Evolutionary conservation across 352 stramenopile species (phyloP).

Genomic region (Globisporangium spinosum): DNA sequence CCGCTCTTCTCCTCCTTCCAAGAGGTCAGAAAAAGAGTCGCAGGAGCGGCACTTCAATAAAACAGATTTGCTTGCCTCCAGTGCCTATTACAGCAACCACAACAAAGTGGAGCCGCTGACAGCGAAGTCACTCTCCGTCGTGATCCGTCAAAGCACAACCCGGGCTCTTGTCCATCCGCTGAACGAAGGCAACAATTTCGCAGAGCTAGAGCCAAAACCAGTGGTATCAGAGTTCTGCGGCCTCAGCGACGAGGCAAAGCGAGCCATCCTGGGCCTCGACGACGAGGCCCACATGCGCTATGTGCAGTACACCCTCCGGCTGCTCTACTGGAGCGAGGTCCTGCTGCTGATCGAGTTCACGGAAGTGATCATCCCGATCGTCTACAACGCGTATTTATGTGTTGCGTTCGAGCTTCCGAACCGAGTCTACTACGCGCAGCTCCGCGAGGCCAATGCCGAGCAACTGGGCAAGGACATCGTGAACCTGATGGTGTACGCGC

Average conservation of each 20-base stretch:
- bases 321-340: constrained; percentile 15
- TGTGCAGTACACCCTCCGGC: constrained; percentile 4
- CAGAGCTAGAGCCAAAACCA: not conserved
- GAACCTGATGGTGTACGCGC: too few relatives aligned
- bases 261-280: not conserved
- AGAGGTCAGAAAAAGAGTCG: too few relatives aligned
- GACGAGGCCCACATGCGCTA: not conserved
- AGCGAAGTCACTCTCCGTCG: too few relatives aligned
- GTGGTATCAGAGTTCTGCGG: not conserved
- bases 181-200: not conserved
- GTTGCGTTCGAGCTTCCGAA: not conserved
- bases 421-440: not conserved
- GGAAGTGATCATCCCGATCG: constrained; percentile 20
- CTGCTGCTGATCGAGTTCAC: constrained; percentile 19
- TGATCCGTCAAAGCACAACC: too few relatives aligned
- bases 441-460: too few relatives aligned
- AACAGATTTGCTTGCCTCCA: too few relatives aligned
- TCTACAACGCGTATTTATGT: constrained; percentile 15
- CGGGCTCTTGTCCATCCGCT: too few relatives aligned
- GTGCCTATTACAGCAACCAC: too few relatives aligned
- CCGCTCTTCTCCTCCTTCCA: too few relatives aligned
- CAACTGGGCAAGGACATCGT: too few relatives aligned
- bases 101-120: too few relatives aligned
- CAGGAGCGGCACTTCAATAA: too few relatives aligned
- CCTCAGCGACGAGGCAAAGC: not conserved